Percentiles rank a stretch among this genome's conserved stretches.
Conservation (phyloP, 768 basidiomycete genomes). For the Boletellus emodensis region DNA sequence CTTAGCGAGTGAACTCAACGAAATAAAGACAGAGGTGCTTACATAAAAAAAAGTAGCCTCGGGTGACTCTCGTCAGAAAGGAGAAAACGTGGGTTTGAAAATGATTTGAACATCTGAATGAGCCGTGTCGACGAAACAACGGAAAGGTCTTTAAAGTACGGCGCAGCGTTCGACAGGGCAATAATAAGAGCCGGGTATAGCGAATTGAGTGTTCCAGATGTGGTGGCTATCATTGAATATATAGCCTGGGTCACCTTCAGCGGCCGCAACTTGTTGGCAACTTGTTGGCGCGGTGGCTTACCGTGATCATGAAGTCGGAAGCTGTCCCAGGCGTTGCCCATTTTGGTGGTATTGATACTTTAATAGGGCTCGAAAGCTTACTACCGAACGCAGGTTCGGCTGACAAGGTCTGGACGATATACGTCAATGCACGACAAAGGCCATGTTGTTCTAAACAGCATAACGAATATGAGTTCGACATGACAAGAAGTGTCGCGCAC, state of each 20-base stretch:
- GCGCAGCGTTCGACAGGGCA: conserved; percentile 82
- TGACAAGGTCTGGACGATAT: conserved; percentile 88
- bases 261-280: conserved; percentile 4
- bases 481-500: conserved; percentile 42
- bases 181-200: conserved; percentile 93
- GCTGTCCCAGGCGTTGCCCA: conserved; percentile 70
- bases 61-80: conserved; percentile 95
- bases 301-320: conserved; percentile 86
- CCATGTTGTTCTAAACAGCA: conserved; percentile 75
- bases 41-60: conserved; percentile 89
- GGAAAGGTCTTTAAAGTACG: conserved; percentile 77
- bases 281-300: conserved; percentile 33
- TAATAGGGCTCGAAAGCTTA: conserved; percentile 64
- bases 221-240: conserved; percentile 86
- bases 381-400: conserved; percentile 75
- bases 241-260: conserved; percentile 53
- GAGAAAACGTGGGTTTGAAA: conserved; percentile 85
- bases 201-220: conserved; percentile 74
- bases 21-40: conserved; percentile 19
- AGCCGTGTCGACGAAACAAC: conserved; percentile 80
- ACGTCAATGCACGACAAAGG: conserved; percentile 82
- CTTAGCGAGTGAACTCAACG: background rate
- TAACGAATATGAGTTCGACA: conserved; percentile 5
- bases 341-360: conserved; percentile 66
- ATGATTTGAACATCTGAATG: conserved; percentile 85